These are phyloP conservation scores for Pseudogymnoascus sp. DNA, from an alignment of 2,329 filamentous ascomycete genomes.

Conservation along the genomic window DNA sequence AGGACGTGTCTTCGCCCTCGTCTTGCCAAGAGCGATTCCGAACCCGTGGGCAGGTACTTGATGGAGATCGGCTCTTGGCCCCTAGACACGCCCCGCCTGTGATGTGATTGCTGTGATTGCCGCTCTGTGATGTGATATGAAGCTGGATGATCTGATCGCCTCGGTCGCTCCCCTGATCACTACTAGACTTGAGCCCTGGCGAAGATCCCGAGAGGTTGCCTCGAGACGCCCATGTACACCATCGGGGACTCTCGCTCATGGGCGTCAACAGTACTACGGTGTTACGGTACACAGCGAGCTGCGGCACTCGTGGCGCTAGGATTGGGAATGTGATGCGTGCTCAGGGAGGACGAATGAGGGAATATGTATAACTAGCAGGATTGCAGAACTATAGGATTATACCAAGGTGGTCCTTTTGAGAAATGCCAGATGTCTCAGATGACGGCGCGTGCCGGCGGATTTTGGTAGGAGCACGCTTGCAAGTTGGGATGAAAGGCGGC, in stretches of 20 bases:
- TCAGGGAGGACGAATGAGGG: background rate
- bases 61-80: background rate
- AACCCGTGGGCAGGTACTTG: background rate
- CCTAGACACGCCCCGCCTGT: background rate
- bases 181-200: background rate
- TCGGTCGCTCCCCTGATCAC: background rate
- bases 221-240: background rate
- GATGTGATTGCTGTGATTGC: constrained; percentile 2
- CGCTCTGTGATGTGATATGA: background rate
- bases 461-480: background rate
- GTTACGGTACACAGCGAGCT: background rate
- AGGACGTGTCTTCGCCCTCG: background rate
- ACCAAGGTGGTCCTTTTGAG: background rate
- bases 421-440: background rate
- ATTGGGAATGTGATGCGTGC: background rate
- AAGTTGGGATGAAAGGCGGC: background rate
- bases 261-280: background rate
- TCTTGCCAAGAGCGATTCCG: background rate
- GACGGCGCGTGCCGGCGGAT: background rate
- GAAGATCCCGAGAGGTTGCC: background rate
- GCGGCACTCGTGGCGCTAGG: background rate
- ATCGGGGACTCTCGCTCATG: background rate
- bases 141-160: background rate
- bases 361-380: background rate
- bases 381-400: background rate